phyloP scores from a whole-genome alignment of 345 rosid genomes.

The Lepidium didymum region DNA sequence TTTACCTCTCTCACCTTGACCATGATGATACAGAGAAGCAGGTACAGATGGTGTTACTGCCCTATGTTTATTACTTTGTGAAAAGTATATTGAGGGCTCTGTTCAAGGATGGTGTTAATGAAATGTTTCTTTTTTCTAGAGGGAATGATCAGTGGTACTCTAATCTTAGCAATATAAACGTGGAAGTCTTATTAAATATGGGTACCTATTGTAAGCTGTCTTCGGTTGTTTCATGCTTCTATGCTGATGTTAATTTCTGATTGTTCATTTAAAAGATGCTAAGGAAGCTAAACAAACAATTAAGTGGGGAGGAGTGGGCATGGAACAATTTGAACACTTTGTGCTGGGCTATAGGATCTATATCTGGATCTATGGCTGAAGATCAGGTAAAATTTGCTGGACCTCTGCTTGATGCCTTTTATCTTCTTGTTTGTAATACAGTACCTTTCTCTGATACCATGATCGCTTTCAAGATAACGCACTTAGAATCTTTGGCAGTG shows the following conservation, averaged over 20 bases:
- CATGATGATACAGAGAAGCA: slow-evolving; percentile 98
- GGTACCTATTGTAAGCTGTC: neutral
- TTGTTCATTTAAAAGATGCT: slow-evolving; percentile 60
- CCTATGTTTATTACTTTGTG: neutral
- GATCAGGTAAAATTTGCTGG: slow-evolving; percentile 61
- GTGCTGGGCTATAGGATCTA: slow-evolving; percentile 99
- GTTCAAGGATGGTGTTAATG: neutral
- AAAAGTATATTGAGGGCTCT: neutral
- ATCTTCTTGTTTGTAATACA: neutral
- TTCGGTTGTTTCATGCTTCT: neutral
- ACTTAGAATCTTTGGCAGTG: neutral
- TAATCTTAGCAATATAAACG: neutral
- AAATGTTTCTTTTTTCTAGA: neutral
- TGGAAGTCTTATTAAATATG: neutral
- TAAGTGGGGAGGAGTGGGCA: slow-evolving; percentile 96
- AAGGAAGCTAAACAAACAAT: slow-evolving; percentile 87
- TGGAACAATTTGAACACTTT: slow-evolving; percentile 95
- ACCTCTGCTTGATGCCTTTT: neutral
- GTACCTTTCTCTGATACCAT: neutral
- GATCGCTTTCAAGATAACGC: neutral
- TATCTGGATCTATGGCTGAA: slow-evolving; percentile 98
- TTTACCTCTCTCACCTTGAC: slow-evolving; percentile 92
- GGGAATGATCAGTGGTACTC: neutral
- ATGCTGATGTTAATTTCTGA: slow-evolving; percentile 1
- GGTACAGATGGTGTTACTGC: slow-evolving; percentile 38